phyloP scores from a whole-genome alignment of 345 rosid genomes.

The Lepidium didymum region DNA sequence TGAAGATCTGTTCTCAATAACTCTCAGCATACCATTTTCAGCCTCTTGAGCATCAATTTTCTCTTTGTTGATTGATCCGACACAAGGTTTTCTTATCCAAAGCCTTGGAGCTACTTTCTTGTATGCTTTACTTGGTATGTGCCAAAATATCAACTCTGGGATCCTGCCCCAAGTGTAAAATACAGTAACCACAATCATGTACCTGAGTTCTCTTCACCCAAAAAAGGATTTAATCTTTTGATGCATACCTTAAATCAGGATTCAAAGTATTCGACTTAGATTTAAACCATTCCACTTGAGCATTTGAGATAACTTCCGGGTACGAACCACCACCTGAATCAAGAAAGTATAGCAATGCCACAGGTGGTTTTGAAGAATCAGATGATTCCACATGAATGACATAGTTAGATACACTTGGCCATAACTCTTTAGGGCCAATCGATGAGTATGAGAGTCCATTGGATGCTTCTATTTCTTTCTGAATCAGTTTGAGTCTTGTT shows the following conservation, averaged over 20 bases:
- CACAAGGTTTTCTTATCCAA: slow-evolving; percentile 55
- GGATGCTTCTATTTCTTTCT: slow-evolving; percentile 35
- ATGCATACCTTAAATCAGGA: slow-evolving; percentile 45
- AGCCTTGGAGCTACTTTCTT: slow-evolving; percentile 63
- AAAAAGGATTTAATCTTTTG: neutral
- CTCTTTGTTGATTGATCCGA: slow-evolving; percentile 80
- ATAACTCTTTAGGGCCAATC: slow-evolving; percentile 53
- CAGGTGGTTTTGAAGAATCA: slow-evolving; percentile 24
- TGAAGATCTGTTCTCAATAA: slow-evolving; percentile 52
- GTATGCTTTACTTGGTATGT: slow-evolving; percentile 78
- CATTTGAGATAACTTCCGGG: slow-evolving; percentile 64
- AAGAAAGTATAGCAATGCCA: slow-evolving; percentile 61
- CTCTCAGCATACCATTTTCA: slow-evolving; percentile 61
- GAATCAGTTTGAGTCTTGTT: slow-evolving; percentile 48
- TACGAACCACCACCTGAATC: slow-evolving; percentile 97
- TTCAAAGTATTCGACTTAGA: slow-evolving; percentile 45
- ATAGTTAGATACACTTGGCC: slow-evolving; percentile 88
- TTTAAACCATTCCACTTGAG: slow-evolving; percentile 78
- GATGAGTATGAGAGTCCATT: slow-evolving; percentile 38
- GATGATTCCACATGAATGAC: slow-evolving; percentile 43
- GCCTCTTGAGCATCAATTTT: slow-evolving; percentile 71
- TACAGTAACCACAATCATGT: neutral
- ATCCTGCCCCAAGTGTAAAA: slow-evolving; percentile 24
- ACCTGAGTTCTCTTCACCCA: neutral
- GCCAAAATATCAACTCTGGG: slow-evolving; percentile 91